Base-by-base conservation (phyloP, 805 yeast genomes). In the Ogataea kodamae region DNA sequence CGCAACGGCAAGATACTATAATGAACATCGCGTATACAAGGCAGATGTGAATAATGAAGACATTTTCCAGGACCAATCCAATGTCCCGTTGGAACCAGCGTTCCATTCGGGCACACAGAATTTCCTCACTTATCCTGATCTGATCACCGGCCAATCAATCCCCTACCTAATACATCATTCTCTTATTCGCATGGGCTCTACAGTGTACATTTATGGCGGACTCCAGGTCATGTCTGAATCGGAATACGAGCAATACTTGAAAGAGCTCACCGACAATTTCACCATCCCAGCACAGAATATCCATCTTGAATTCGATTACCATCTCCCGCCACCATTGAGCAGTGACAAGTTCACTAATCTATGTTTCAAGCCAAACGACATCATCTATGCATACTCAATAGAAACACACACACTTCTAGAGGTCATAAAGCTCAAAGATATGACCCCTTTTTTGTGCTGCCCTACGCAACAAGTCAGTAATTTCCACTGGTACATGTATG, bases 401-500 rank as follows among this genome's bases (percentile, higher is more conserved):
- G 62, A 63, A 5, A 67, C 80, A 1, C 58, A 59, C 30, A 52
- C 67, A 6, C 34, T 69, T 5, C 43, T 46, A 5, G 45, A 50
- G 25, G 33, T 48, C 27, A 31, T 24, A n/a, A 21, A 22, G 7
- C 9, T 23, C 19, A 15, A 29, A 10, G 31, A 18, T 7, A 87
- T 88, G 0, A 70, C 73, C 3, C 69, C 78, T 3, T 48, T 80
- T 12, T 49, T 72, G 26, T 68, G 75, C 35, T 59, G 76, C 52
- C 48, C 66, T 5, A 66, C 72, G 11, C 63, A 74, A 6, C 64
- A 59, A 35, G 59, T 82, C 4, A 72, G 83, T 4, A 62, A 67
- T n/a, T 57, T 75, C 22, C 78, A 78, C 46, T 65, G 76, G 10
- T 67, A 81, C 43, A 68, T 71, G 39, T 80, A 74, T 50, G 94